Percentiles rank a stretch among this genome's conserved stretches.
phyloP scores from a whole-genome alignment of 169 alveolate species.

The Theileria equi region DNA sequence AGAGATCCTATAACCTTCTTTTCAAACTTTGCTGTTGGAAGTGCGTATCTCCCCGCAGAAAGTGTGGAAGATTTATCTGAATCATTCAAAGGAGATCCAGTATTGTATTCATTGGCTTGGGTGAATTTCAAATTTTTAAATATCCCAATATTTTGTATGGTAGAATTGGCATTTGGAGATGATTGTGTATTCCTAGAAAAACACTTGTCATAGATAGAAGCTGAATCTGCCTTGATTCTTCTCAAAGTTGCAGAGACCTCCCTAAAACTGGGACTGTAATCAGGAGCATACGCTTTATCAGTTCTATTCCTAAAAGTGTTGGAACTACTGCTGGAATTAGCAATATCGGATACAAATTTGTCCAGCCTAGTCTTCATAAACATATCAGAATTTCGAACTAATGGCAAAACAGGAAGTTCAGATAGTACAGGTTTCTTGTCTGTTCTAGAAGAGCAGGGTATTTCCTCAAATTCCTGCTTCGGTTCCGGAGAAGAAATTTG shows the following conservation, averaged over 20 bases:
- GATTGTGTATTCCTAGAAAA: slow-evolving; percentile 24
- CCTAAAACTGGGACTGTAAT: slow-evolving; percentile 6
- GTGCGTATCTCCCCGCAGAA: slow-evolving; percentile 42
- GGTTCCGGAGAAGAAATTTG: background rate
- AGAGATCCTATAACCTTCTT: background rate
- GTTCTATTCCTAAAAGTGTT: too few species aligned
- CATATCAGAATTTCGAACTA: too few species aligned
- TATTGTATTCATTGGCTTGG: background rate
- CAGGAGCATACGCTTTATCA: background rate
- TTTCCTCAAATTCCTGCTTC: background rate
- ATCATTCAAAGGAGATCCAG: background rate
- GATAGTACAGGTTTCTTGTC: slow-evolving; percentile 1
- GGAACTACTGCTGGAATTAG: too few species aligned
- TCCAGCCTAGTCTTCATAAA: too few species aligned
- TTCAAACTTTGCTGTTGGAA: slow-evolving; percentile 25
- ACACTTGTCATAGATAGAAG: slow-evolving; percentile 43
- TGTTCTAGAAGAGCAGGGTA: too few species aligned
- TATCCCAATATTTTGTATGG: background rate
- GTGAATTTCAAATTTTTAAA: background rate
- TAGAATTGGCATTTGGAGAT: slow-evolving; percentile 12
- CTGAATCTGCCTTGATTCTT: slow-evolving; percentile 37
- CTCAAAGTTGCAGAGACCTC: slow-evolving; percentile 25
- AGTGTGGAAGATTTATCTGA: background rate
- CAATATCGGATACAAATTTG: too few species aligned
- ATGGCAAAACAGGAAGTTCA: background rate